Evolutionary conservation across 2,329 filamentous ascomycete species (phyloP), one percentile per base, ranked within the genome.

Genomic region (Paracorniculantispora psalliotae): DNA sequence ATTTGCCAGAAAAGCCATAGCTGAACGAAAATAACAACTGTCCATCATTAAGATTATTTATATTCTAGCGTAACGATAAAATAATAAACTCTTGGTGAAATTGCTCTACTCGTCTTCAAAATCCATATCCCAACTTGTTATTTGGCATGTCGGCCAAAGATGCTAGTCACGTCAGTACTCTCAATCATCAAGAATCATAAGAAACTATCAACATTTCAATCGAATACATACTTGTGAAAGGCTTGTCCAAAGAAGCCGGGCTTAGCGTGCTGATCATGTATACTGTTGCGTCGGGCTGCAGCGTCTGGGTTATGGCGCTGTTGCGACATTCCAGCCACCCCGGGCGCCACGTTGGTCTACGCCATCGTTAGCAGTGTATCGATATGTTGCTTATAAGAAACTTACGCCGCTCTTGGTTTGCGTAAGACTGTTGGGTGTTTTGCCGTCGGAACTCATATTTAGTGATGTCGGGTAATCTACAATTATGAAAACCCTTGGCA

Each of bases 141-240:
- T 21, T 55, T 55, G 41, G 52, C 52, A 30, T 55, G 52, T 10
- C 52, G 41, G 8, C 52, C 52, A 17, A 55, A 47, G 21, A 55
- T 26, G 15, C 52, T 21, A 8, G 21, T 10, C 39, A 17, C 1
- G 41, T 55, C 28, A 55, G 52, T 26, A n/a, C 15, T 7, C 3
- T 23, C 4, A 2, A 4, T 8, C 9, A 6, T 2, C 13, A 50
- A 13, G 3, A 17, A 4, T 2, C 6, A 25, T 10, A 1, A 13
- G 5, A 15, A 19, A 23, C 2, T 19, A 23, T 15, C 0, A 3
- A 25, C 19, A 37, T 5, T 13, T 37, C 33, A 37, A 15, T n/a
- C n/a, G 12, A 23, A 37, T 2, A 55, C 52, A 47, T 10, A 55
- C 52, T 39, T 55, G 41, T 55, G 52, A 37, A 55, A 55, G 2